Base-by-base conservation (phyloP, 2,329 filamentous ascomycete genomes). In the Alternaria sp. region DNA sequence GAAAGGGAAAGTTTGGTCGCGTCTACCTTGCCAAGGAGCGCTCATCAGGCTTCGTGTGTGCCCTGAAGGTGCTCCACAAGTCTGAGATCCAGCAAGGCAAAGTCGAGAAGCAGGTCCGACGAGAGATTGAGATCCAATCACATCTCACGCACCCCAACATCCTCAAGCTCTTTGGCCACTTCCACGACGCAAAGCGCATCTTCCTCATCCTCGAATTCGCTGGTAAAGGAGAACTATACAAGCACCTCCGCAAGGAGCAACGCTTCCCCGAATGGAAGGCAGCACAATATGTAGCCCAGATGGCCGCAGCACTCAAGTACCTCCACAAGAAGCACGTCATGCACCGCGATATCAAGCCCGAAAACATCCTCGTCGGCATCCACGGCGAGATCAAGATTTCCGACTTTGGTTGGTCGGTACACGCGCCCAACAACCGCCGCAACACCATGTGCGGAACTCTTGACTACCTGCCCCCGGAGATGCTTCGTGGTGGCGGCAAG, bases 351-450 rank as follows among this genome's bases (percentile, higher is more conserved):
- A 98, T 98, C 83, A 98, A 98, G 84, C 94, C 94, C 3, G 94
- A 98, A 82, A 98, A 98, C 76, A 98, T 98, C 68, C 87, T 98
- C 21, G 91, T 98, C 28, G 95, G 95, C 13, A 93, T 98, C 63
- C 95, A 98, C 77, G 96, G 94, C 69, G 96, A 99, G 84, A 94
- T 99, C 83, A 99, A 99, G 82, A 94, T 99, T 76, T 96, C 93
- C 5, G 96, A 99, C 81, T 99, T 98, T 76, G 95, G 96, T 53
- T 99, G 96, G 96, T 96, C 92, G 78, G 96, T 98, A 5, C 96
- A 99, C 81, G 96, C 96, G 6, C 96, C 96, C 26, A 97, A 97
- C 81, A 96, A 95, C 83, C 86, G 96, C 71, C 87, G 96, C 66
- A 91, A 94, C 76, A 99, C 96, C 59, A 94, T 98, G 89, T 99